Percentiles rank a stretch among this genome's conserved stretches.
Conservation (phyloP, 2,329 filamentous ascomycete genomes). For the Gaeumannomyces sp. region DNA sequence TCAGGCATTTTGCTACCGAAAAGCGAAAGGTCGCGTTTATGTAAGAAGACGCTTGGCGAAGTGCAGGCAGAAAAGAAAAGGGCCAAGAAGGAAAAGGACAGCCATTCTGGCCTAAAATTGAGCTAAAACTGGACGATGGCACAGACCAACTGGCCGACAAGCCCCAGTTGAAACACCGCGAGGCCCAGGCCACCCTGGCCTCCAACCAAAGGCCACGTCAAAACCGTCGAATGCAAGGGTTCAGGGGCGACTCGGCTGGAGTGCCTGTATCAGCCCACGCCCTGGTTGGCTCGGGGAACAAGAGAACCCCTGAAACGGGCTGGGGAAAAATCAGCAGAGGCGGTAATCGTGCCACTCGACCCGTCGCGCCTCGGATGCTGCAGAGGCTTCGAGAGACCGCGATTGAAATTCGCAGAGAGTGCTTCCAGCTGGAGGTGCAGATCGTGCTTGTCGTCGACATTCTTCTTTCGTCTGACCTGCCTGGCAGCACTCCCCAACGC, state of each 20-base stretch:
- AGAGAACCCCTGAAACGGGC: neutral
- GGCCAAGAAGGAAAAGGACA: neutral
- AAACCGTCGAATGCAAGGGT: neutral
- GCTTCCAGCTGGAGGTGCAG: too few relatives aligned
- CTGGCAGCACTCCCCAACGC: neutral
- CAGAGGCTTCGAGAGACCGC: too few relatives aligned
- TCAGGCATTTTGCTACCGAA: too few relatives aligned
- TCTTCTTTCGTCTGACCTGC: neutral
- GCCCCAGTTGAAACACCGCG: neutral
- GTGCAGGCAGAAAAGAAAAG: neutral
- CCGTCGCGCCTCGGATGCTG: too few relatives aligned
- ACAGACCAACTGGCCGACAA: neutral
- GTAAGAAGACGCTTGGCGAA: too few relatives aligned
- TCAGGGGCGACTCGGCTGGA: neutral
- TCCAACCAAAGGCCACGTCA: neutral
- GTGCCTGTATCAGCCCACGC: neutral
- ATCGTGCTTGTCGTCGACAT: too few relatives aligned
- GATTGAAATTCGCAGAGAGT: too few relatives aligned
- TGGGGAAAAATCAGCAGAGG: neutral
- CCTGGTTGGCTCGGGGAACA: neutral
- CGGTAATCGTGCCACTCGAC: neutral
- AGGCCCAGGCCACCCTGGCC: neutral
- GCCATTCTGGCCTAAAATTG: too few relatives aligned
- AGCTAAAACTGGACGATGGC: neutral
- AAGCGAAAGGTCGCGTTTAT: too few relatives aligned